Base-by-base conservation (phyloP, 805 yeast species). In the Millerozyma miso region DNA sequence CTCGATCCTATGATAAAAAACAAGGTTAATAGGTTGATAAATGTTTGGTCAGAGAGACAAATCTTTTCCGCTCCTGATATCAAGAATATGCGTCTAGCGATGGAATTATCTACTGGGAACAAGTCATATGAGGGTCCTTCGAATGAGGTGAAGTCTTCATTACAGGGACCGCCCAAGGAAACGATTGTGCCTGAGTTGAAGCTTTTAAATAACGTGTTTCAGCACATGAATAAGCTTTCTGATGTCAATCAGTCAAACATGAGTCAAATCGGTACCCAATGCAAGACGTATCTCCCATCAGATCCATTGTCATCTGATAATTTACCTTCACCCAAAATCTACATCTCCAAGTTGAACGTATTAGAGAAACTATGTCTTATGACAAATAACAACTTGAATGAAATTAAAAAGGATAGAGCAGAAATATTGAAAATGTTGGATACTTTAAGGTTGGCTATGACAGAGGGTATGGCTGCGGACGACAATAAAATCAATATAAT, bases 1-100 rank as follows among this genome's bases (percentile, higher is more conserved):
- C 56, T 73, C 16, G 71, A 66, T 41, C 42, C 52, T 2, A 41
- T 55, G n/a, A 60, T 74, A 8, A 71, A 71, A 45, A 74, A 73
- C 8, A 79, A 74, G 47, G 69, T 79, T 16, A 67, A 62, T 26
- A 68, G 83, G 40, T 69, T 80, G 19, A 62, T 82, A 4, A 69
- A 65, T 38, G 82, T 82, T 12, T 79, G 87, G 84, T 69, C 66
- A 40, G 79, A 80, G 35, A 59, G 88, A 39, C 54, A 54, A 13
- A 72, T 82, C 1, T 80, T 76, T 46, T 39, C 42, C 4, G 39
- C 45, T 1, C 43, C 41, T 4, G 66, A 65, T 29, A 67, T 69
- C 38, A 42, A 44, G 4, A 43, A 49, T 33, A 57, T 67, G 62
- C 57, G 48, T 31, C 47, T 45, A 8, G 65, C 63, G 1, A 34